phyloP scores from a whole-genome alignment of 1,284 basidiomycete species.

The Clitocybe nebularis region DNA sequence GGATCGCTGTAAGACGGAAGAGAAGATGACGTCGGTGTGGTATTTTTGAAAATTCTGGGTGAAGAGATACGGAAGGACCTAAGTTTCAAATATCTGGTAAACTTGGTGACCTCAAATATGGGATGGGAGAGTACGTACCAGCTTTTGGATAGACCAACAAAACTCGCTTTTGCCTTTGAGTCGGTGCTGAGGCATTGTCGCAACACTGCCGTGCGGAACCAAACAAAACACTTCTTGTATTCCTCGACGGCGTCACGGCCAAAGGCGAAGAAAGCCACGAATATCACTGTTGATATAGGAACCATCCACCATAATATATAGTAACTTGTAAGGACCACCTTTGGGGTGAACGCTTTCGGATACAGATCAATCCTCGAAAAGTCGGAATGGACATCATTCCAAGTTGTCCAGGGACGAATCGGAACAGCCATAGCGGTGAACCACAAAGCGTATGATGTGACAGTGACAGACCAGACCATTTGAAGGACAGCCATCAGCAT shows the following conservation, averaged over 20 bases:
- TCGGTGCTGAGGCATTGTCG: constrained; percentile 1
- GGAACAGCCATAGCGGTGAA: constrained; percentile 23
- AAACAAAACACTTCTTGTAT: constrained; percentile 15
- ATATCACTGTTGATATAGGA: constrained; percentile 15
- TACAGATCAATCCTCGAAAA: constrained; percentile 10
- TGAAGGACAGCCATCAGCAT: constrained; percentile 45
- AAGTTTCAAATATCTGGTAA: background rate
- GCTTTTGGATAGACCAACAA: background rate
- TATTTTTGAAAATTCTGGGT: background rate
- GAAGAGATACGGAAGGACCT: background rate
- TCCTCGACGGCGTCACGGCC: constrained; percentile 19
- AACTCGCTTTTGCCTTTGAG: constrained; percentile 1
- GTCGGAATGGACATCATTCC: constrained; percentile 33
- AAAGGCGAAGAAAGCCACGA: constrained; percentile 21
- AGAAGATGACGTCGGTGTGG: constrained; percentile 1
- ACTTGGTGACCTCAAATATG: background rate
- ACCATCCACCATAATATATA: constrained; percentile 19
- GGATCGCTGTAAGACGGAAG: constrained; percentile 2
- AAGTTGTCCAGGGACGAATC: constrained; percentile 37
- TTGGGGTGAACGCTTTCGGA: constrained; percentile 4
- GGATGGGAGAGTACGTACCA: background rate
- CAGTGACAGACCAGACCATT: constrained; percentile 33
- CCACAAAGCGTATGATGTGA: constrained; percentile 29
- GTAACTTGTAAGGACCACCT: constrained; percentile 4
- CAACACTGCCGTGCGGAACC: constrained; percentile 12